Evolutionary conservation across 768 basidiomycete species (phyloP).

Genomic region (Amanita polypyramis): DNA sequence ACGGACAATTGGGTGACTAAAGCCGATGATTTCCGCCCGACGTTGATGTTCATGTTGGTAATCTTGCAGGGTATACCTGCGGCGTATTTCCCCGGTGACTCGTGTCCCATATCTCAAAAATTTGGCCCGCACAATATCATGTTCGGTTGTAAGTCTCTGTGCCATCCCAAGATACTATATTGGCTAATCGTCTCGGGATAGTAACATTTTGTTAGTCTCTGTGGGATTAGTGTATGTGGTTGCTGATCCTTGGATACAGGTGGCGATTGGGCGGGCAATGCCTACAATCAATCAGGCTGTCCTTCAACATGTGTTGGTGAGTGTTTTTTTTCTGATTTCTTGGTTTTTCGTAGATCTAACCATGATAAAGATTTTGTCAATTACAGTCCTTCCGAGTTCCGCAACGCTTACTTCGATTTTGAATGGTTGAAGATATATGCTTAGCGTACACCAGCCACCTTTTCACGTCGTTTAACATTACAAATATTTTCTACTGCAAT

Average conservation of each 20-base stretch:
- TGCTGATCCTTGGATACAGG: conserved; percentile 21
- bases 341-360: not conserved
- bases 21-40: not conserved
- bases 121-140: conserved; percentile 54
- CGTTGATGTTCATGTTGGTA: not conserved
- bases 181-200: conserved; percentile 9
- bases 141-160: conserved; percentile 36
- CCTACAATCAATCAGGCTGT: conserved; percentile 38
- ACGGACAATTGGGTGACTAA: conserved; percentile 42
- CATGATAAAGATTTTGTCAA: conserved; percentile 42
- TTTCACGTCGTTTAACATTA: not conserved
- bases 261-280: conserved; percentile 47
- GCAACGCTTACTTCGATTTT: conserved; percentile 64
- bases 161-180: not conserved
- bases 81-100: conserved; percentile 50
- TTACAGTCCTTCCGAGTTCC: conserved; percentile 57
- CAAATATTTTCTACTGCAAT: too few species aligned
- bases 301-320: conserved; percentile 41
- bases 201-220: conserved; percentile 50
- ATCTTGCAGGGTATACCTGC: conserved; percentile 40
- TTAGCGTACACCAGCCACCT: not conserved
- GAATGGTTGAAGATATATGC: conserved; percentile 38
- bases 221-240: not conserved
- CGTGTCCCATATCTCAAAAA: conserved; percentile 44
- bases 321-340: conserved; percentile 9